Percentiles rank a stretch among this genome's conserved stretches.
phyloP scores from a whole-genome alignment of 306 rosid genomes.

The Medicago arabica region DNA sequence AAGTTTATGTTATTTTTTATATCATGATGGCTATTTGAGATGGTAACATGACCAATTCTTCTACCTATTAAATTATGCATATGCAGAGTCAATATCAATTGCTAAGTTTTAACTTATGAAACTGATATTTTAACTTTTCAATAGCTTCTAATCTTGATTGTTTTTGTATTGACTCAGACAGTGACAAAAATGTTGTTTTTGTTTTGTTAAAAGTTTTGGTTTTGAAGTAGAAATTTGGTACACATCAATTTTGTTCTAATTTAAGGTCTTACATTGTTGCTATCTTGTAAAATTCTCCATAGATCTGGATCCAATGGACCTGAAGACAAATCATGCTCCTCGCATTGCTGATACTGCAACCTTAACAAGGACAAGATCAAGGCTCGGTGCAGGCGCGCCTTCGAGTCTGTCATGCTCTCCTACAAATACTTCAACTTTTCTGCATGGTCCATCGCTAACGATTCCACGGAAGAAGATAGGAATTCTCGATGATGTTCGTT shows the following conservation, averaged over 20 bases:
- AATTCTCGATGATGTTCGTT: slow-evolving; percentile 82
- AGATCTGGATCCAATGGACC: slow-evolving; percentile 90
- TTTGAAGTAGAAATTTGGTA: slow-evolving; percentile 47
- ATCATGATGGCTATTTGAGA: slow-evolving; percentile 24
- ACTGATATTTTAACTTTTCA: not conserved
- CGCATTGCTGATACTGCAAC: slow-evolving; percentile 80
- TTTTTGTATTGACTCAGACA: not conserved
- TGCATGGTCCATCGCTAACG: slow-evolving; percentile 52
- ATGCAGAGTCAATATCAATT: not conserved
- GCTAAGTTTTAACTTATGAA: not conserved
- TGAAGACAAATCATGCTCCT: slow-evolving; percentile 72
- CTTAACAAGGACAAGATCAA: slow-evolving; percentile 78
- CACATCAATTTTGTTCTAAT: slow-evolving; percentile 12
- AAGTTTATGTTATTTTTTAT: slow-evolving; percentile 24
- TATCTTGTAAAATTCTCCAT: slow-evolving; percentile 31
- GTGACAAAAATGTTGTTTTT: too few relatives aligned
- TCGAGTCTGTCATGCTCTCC: slow-evolving; percentile 66
- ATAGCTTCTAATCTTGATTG: not conserved
- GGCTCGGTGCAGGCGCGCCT: slow-evolving; percentile 59
- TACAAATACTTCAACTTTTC: slow-evolving; percentile 60
- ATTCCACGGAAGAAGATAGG: slow-evolving; percentile 86
- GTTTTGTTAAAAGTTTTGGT: too few relatives aligned
- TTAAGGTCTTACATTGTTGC: slow-evolving; percentile 35
- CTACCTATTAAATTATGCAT: not conserved
- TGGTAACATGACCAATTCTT: slow-evolving; percentile 19